Evolutionary conservation across 148 eudicot genomes (phyloP), one percentile per base, ranked within the genome.

Genomic region (Cornus florida): DNA sequence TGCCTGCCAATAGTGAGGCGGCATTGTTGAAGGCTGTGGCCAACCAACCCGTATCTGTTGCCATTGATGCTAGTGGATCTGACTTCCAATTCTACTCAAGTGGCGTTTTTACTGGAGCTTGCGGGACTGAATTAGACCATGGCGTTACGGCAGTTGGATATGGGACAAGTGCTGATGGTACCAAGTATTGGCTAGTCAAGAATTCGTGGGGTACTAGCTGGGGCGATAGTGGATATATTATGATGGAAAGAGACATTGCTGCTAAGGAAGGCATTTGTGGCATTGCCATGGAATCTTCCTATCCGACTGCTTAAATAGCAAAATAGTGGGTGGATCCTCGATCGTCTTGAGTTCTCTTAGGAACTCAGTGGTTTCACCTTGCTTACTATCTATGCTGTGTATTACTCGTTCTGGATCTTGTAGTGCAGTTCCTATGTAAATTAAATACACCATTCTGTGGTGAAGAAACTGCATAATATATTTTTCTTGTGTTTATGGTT

Each of bases 101-200:
- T 20, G 84, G 84, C 38, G 77, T 77, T 66, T 77, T 77, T 68
- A n/a, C 62, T 2, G 80, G 77, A 35, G 39, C 67, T 41, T 82
- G 84, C 13, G 80, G 84, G 56, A 77, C 76, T 19, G 38, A 67
- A 13, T 66, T 82, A 9, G 74, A 82, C 20, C 84, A 76, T 82
- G 84, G 84, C 13, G 84, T 76, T 5, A 71, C 80, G 3, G 68
- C 70, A 6, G 80, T 82, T 72, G 84, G 84, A 35, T 82, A 82
- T 39, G 75, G 75, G 17, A 73, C 66, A 12, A 73, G 65, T 28
- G 75, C 50, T 2, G 65, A 73, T 73, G 75, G 75, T 10, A 73
- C 60, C 9, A 73, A 73, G 20, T 73, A 73, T 28, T 73, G 75
- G 75, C 35, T 73, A 7, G 65, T 73, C n/a, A 73, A 73, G 39